Conservation (phyloP, 306 rosid species). For the Canavalia gladiata region DNA sequence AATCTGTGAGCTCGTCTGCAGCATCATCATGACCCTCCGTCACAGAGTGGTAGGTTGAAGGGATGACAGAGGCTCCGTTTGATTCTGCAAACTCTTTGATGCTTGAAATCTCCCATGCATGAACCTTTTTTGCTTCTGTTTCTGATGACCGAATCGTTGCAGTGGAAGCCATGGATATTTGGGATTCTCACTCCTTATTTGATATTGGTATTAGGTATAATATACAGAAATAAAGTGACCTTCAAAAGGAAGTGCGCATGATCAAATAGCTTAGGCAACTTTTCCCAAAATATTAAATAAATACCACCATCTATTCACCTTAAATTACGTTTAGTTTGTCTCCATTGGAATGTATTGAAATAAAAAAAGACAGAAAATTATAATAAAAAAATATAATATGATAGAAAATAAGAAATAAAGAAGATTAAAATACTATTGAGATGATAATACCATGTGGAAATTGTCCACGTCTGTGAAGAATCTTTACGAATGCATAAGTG, state of each 20-base stretch:
- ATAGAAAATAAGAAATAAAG: too few species aligned
- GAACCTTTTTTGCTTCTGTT: slow-evolving; percentile 3
- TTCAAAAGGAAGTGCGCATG: not conserved
- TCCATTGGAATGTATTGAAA: too few species aligned
- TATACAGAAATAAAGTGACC: not conserved
- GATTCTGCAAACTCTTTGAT: slow-evolving; percentile 59
- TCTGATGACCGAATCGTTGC: not conserved
- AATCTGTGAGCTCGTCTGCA: slow-evolving; percentile 49
- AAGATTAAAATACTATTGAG: too few species aligned
- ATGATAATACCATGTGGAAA: too few species aligned
- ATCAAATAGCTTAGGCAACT: too few species aligned
- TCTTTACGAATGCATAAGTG: too few species aligned
- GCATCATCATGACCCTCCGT: slow-evolving; percentile 42
- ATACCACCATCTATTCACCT: too few species aligned
- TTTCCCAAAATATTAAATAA: too few species aligned
- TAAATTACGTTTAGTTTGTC: too few species aligned
- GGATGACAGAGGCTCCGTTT: slow-evolving; percentile 41
- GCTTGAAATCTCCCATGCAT: slow-evolving; percentile 49
- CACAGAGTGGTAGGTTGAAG: slow-evolving; percentile 53
- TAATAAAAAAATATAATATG: too few species aligned
- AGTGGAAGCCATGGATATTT: slow-evolving; percentile 46
- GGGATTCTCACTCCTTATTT: not conserved
- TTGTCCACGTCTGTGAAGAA: too few species aligned
- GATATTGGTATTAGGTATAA: not conserved
- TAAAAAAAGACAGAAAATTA: too few species aligned